These are phyloP conservation scores for Suillus occidentalis DNA, from an alignment of 768 basidiomycete species.

Conservation along the genomic window DNA sequence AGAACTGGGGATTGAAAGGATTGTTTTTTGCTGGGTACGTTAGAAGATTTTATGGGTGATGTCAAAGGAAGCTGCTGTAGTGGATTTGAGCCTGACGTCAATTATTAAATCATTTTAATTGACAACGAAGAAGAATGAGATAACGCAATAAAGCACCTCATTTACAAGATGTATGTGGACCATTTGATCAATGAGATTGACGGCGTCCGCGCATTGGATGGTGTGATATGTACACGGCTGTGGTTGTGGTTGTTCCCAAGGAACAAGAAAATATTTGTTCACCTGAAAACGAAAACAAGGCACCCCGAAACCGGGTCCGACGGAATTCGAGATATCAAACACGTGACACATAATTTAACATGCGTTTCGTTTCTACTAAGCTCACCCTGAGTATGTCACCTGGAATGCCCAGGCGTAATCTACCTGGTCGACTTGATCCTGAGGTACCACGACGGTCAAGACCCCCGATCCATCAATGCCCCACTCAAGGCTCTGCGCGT, in stretches of 20 bases:
- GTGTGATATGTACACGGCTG: not conserved
- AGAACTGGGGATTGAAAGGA: not conserved
- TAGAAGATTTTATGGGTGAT: not conserved
- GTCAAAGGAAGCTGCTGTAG: not conserved
- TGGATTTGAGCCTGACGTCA: not conserved
- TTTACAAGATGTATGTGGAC: not conserved
- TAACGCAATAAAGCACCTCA: constrained; percentile 6
- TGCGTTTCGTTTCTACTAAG: not conserved
- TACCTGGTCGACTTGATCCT: constrained; percentile 23
- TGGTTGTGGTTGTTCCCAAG: not conserved
- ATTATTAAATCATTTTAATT: not conserved
- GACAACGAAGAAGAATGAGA: constrained; percentile 2
- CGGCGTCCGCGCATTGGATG: not conserved
- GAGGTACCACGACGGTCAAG: constrained; percentile 31
- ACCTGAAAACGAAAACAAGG: too few relatives aligned
- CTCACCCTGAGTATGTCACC: constrained; percentile 29
- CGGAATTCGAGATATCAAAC: not conserved
- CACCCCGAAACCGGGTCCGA: not conserved
- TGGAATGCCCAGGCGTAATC: constrained; percentile 44
- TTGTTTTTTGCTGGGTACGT: not conserved
- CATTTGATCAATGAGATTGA: not conserved
- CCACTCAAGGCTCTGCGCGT: constrained; percentile 31
- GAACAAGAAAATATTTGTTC: not conserved
- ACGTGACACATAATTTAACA: not conserved
- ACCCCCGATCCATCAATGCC: constrained; percentile 27